These are phyloP conservation scores for Yamadazyma epiphylla DNA, from an alignment of 1,139 yeast genomes.

Conservation along the genomic window DNA sequence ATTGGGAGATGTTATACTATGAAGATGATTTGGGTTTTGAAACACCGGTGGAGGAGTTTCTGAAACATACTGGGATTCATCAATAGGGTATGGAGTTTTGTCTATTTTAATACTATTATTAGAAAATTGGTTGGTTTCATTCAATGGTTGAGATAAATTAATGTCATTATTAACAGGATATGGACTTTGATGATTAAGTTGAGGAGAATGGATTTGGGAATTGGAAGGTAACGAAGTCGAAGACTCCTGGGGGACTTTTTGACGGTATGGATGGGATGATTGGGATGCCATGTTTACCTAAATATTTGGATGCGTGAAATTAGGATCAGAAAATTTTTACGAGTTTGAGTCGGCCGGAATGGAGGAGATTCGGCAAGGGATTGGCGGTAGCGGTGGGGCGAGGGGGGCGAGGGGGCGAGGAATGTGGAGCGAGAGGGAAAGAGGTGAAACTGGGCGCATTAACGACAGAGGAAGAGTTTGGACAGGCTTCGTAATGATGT, in stretches of 20 bases:
- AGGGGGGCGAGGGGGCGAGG: no score
- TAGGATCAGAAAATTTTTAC: no score
- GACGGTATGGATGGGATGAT: slow-evolving; percentile 39
- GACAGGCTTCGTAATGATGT: no score
- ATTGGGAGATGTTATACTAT: slow-evolving; percentile 21
- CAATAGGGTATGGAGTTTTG: slow-evolving; percentile 7
- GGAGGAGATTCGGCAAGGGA: no score
- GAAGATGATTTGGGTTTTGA: not conserved
- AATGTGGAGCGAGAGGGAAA: no score
- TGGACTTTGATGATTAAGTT: not conserved
- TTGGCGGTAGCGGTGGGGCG: no score
- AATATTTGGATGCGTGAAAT: no score
- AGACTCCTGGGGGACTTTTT: slow-evolving; percentile 19
- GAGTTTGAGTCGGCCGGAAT: no score
- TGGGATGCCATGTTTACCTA: no score
- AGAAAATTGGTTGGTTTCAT: not conserved
- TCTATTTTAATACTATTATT: not conserved
- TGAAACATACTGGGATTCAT: slow-evolving; percentile 8
- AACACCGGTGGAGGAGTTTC: slow-evolving; percentile 17
- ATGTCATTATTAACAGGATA: slow-evolving; percentile 10
- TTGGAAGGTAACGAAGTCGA: no score
- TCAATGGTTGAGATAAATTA: not conserved
- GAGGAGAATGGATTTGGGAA: slow-evolving; percentile 7
- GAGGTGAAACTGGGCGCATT: no score
- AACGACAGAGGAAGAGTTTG: no score